Percentiles rank a stretch among this genome's conserved stretches.
These are phyloP conservation scores for Boletellus sp. DNA, from an alignment of 1,284 basidiomycete species.

Conservation along the genomic window DNA sequence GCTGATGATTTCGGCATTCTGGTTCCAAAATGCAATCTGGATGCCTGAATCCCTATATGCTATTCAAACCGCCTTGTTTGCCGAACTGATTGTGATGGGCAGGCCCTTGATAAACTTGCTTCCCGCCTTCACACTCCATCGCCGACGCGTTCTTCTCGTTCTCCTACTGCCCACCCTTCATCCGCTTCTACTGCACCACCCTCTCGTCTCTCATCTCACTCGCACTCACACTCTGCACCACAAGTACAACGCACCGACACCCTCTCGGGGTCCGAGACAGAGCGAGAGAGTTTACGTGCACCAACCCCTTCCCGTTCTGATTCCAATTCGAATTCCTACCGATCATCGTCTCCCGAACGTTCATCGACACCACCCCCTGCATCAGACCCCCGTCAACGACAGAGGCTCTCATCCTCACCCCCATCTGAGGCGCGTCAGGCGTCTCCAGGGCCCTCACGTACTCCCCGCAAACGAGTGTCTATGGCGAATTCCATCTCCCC, in stretches of 20 bases:
- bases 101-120: constrained; percentile 69
- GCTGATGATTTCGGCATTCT: constrained; percentile 1
- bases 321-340: constrained; percentile 33
- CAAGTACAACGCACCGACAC: constrained; percentile 27
- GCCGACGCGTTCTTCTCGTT: constrained; percentile 35
- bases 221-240: constrained; percentile 24
- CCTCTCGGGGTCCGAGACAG: constrained; percentile 75
- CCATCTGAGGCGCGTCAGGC: constrained; percentile 43
- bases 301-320: constrained; percentile 32
- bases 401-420: constrained; percentile 51
- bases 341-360: constrained; percentile 41
- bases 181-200: constrained; percentile 33
- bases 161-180: constrained; percentile 33
- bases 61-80: constrained; percentile 16
- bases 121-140: constrained; percentile 47
- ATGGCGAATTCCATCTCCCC: constrained; percentile 28
- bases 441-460: constrained; percentile 41
- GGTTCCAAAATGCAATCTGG: constrained; percentile 3
- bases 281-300: constrained; percentile 53
- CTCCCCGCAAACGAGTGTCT: constrained; percentile 44
- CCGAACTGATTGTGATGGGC: constrained; percentile 11
- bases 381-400: constrained; percentile 27
- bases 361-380: constrained; percentile 38
- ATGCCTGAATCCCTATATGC: constrained; percentile 18
- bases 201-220: constrained; percentile 30